phyloP scores from a whole-genome alignment of 768 basidiomycete genomes.

The Termitomyces eurrhizus region DNA sequence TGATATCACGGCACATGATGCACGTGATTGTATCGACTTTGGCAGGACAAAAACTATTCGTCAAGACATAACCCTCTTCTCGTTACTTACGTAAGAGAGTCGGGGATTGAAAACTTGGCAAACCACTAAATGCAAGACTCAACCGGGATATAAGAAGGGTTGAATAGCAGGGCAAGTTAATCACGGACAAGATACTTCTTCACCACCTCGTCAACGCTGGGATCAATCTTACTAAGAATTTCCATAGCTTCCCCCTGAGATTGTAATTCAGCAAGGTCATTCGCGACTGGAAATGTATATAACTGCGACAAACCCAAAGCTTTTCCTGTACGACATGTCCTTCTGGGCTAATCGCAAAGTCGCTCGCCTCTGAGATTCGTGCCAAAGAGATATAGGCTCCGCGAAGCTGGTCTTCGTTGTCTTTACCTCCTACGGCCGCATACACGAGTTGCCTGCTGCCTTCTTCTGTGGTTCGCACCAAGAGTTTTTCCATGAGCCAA shows the following conservation, averaged over 20 bases:
- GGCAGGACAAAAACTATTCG: no score
- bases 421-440: constrained; percentile 11
- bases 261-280: background rate
- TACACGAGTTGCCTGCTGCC: constrained; percentile 16
- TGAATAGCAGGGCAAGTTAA: background rate
- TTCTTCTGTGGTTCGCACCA: constrained; percentile 25
- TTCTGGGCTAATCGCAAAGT: constrained; percentile 8
- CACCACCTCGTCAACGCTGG: constrained; percentile 4
- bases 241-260: constrained; percentile 11
- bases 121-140: no score
- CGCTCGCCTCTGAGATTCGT: constrained; percentile 12
- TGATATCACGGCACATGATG: no score
- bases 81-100: no score
- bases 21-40: no score
- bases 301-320: constrained; percentile 12
- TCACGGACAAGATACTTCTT: constrained; percentile 5
- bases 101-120: no score
- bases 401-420: constrained; percentile 9
- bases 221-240: constrained; percentile 12
- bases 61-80: no score
- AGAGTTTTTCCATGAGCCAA: constrained; percentile 22
- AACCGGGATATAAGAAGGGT: background rate
- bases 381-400: constrained; percentile 14
- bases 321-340: constrained; percentile 10
- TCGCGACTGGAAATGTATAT: background rate